These are phyloP conservation scores for Conoideocrella luteorostrata DNA, from an alignment of 2,329 filamentous ascomycete species.

Conservation along the genomic window DNA sequence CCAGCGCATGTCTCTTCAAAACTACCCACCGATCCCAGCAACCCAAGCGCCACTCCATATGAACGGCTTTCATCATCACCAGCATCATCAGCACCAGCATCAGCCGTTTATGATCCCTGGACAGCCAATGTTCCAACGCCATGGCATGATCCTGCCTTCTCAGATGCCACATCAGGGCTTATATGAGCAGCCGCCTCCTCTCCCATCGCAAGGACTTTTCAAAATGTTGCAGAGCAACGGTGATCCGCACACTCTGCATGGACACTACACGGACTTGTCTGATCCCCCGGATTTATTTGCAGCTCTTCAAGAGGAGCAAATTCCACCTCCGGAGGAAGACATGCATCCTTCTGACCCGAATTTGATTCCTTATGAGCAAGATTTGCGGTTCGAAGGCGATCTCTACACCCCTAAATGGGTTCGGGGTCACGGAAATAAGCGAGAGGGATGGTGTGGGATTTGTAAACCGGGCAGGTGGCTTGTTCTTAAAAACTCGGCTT, in stretches of 20 bases:
- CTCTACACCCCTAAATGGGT: constrained; percentile 81
- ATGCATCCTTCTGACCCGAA: constrained; percentile 75
- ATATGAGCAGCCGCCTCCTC: constrained; percentile 53
- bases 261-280: constrained; percentile 66
- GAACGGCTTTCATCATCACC: constrained; percentile 42
- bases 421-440: constrained; percentile 78
- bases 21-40: constrained; percentile 25
- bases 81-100: constrained; percentile 26
- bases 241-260: constrained; percentile 59
- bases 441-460: constrained; percentile 84
- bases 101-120: constrained; percentile 48
- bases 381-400: constrained; percentile 71
- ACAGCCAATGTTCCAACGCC: constrained; percentile 43
- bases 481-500: constrained; percentile 83
- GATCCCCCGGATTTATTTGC: constrained; percentile 73
- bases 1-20: constrained; percentile 46
- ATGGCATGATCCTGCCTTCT: constrained; percentile 51
- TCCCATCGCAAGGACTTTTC: constrained; percentile 67
- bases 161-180: constrained; percentile 42
- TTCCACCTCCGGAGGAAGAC: constrained; percentile 69
- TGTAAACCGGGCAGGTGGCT: constrained; percentile 83
- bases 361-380: constrained; percentile 70
- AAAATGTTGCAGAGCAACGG: constrained; percentile 70
- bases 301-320: constrained; percentile 66
- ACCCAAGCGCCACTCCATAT: constrained; percentile 38